These are phyloP conservation scores for Spathaspora passalidarum DNA, from an alignment of 805 yeast genomes.

Conservation along the genomic window DNA sequence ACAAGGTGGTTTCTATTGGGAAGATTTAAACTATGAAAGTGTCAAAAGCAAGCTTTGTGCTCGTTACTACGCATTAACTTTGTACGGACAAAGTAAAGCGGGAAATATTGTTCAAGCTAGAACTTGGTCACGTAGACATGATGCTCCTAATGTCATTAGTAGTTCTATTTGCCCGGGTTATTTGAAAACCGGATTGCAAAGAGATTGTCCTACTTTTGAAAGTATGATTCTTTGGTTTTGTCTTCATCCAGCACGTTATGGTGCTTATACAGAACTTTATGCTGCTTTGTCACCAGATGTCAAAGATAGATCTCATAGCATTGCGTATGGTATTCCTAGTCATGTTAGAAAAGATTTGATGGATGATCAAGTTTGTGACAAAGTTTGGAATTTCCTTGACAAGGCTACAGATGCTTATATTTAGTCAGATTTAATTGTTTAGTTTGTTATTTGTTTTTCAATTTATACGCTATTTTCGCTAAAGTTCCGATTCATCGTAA, in stretches of 20 bases:
- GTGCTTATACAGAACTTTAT: constrained; percentile 44
- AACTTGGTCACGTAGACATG: constrained; percentile 30
- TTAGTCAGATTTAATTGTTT: background rate
- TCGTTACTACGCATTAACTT: constrained; percentile 4
- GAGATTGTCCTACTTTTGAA: constrained; percentile 12
- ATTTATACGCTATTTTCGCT: too few species aligned
- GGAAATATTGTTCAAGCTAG: constrained; percentile 32
- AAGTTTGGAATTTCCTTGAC: constrained; percentile 5
- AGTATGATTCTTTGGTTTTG: constrained; percentile 7
- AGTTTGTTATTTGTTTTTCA: background rate
- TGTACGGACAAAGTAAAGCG: constrained; percentile 46
- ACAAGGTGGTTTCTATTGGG: constrained; percentile 31
- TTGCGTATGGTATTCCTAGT: constrained; percentile 30
- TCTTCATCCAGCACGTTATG: constrained; percentile 25
- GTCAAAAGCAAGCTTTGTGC: background rate
- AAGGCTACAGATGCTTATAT: constrained; percentile 4
- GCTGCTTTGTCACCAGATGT: constrained; percentile 35
- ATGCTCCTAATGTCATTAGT: constrained; percentile 24
- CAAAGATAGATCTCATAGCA: constrained; percentile 32
- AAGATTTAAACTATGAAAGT: constrained; percentile 24
- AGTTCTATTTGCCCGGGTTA: constrained; percentile 41
- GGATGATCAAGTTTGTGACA: background rate
- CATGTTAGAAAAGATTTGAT: constrained; percentile 2
- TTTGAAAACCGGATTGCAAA: constrained; percentile 30
- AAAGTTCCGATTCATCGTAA: too few species aligned